Evolutionary conservation across 257 asterid genomes (phyloP).

Genomic region (Vinca minor): DNA sequence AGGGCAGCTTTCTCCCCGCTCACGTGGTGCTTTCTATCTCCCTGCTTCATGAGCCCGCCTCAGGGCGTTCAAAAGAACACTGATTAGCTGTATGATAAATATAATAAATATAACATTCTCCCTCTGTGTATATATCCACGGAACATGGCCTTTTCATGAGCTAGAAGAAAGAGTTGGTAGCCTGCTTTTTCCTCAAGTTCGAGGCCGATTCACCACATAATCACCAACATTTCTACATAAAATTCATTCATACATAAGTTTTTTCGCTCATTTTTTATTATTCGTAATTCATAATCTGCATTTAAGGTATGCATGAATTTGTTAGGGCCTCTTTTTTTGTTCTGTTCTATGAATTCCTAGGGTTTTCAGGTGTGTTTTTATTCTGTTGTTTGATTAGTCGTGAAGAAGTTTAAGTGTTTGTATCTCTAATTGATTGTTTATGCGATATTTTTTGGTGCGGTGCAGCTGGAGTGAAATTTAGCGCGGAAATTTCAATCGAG

Average conservation of each 20-base stretch:
- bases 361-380: not conserved
- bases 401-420: not conserved
- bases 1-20: too few relatives aligned
- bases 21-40: too few relatives aligned
- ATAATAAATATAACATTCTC: not conserved
- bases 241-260: not conserved
- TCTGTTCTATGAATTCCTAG: constrained; percentile 7
- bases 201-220: constrained; percentile 4
- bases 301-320: constrained; percentile 6
- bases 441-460: too few relatives aligned
- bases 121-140: not conserved
- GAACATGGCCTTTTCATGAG: constrained; percentile 1
- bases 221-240: not conserved
- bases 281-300: not conserved
- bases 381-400: not conserved
- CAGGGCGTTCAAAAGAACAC: too few relatives aligned
- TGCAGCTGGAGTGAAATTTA: constrained; percentile 36
- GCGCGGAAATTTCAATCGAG: constrained; percentile 25
- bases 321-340: too few relatives aligned
- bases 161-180: constrained; percentile 2
- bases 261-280: not conserved
- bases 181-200: constrained; percentile 5
- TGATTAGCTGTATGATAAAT: too few relatives aligned
- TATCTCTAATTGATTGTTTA: too few relatives aligned
- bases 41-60: too few relatives aligned